These are phyloP conservation scores for Solanum hybrid DNA, from an alignment of 305 asterid genomes.

Conservation along the genomic window DNA sequence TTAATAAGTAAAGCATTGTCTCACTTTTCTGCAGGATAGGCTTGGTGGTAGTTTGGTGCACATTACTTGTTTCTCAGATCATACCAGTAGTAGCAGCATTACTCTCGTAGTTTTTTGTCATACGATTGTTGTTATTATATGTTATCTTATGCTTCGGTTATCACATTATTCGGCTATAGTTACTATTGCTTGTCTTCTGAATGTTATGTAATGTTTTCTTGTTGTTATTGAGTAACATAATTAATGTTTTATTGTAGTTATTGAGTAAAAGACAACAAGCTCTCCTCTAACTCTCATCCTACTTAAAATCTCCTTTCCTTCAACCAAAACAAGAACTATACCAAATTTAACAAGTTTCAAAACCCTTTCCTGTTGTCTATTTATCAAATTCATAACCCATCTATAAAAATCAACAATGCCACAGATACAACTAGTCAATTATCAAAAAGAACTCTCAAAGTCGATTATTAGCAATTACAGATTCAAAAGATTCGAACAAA, in stretches of 20 bases:
- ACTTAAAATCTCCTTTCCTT: neutral
- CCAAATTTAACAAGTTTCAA: neutral
- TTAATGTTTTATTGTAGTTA: neutral
- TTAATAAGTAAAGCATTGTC: neutral
- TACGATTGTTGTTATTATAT: neutral
- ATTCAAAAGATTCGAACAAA: neutral
- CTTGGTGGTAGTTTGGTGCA: neutral
- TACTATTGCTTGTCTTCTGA: neutral
- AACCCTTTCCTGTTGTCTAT: neutral
- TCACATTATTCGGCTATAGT: neutral
- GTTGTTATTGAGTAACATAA: neutral
- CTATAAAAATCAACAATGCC: neutral
- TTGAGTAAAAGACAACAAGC: neutral
- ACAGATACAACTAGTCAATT: neutral
- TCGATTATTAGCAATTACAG: neutral
- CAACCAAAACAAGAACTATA: neutral
- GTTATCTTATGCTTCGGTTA: neutral
- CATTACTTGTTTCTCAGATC: neutral
- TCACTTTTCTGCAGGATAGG: neutral
- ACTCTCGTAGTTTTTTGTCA: neutral
- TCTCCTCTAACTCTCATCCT: neutral
- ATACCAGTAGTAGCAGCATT: neutral
- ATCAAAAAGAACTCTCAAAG: neutral
- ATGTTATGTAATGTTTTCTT: neutral
- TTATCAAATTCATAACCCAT: neutral